A percentile compares a stretch with the other conserved stretches of the same genome.
Conservation (phyloP, 2,329 filamentous ascomycete genomes). For the Pseudogymnoascus sp. region DNA sequence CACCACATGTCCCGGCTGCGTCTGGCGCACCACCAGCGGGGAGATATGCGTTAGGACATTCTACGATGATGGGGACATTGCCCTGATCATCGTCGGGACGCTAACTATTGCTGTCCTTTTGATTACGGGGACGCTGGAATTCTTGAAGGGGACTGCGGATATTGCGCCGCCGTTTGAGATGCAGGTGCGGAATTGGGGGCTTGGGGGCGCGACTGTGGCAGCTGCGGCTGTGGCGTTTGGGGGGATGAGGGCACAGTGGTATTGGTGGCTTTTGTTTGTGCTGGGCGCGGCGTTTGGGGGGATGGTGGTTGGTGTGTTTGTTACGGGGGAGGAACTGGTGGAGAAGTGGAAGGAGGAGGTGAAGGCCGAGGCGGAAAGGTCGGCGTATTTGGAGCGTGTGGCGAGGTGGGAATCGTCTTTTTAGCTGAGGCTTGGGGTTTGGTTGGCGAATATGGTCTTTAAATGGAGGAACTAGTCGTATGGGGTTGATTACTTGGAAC, state of each 20-base stretch:
- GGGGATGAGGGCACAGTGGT: not conserved
- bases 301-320: not conserved
- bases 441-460: not conserved
- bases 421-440: not conserved
- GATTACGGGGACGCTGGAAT: not conserved
- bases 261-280: not conserved
- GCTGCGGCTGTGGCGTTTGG: not conserved
- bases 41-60: not conserved
- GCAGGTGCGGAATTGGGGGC: not conserved
- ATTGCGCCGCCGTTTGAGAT: not conserved
- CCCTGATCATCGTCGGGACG: not conserved
- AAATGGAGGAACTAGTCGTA: not conserved
- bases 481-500: not conserved
- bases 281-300: not conserved
- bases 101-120: not conserved
- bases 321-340: not conserved
- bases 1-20: not conserved
- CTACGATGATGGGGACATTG: not conserved
- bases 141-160: not conserved
- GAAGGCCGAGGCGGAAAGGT: not conserved
- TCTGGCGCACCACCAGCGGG: not conserved
- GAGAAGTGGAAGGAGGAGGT: not conserved
- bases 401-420: not conserved
- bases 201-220: not conserved
- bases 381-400: not conserved